Base-by-base conservation (phyloP, 495 filamentous ascomycete species). In the Echria macrotheca region DNA sequence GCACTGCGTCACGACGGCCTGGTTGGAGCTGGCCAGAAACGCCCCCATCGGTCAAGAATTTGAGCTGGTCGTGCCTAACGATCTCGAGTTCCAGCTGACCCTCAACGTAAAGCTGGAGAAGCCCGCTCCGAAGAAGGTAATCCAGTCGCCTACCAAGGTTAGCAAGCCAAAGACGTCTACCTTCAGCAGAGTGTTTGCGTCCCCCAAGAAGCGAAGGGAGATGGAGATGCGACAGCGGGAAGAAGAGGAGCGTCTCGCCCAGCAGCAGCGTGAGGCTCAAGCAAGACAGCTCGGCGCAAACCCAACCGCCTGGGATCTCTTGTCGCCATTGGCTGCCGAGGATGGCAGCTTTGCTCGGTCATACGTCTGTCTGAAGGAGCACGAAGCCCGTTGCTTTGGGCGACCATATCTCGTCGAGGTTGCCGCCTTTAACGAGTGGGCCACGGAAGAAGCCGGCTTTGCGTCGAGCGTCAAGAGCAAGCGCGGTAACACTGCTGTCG, bases 11-110 rank as follows among this genome's bases (percentile, higher is more conserved):
- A 97, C 93, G 1, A 98, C 93, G 5, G 81, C 89, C 0, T 97
- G 90, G 89, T 69, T 96, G 2, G 93, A 98, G 63, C 74, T 98
- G 21, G 94, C 90, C 40, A 87, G 86, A 50, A 90, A 83, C 33
- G 94, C 94, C 14, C 91, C 94, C 3, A 96, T 98, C 56, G 93
- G 93, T 15, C 93, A 98, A 58, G 93, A 98, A 63, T 98, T 98
- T 52, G 93, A 98, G 66, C 82, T 98, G 29, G 91, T 96, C 44
- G 93, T 98, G 31, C 85, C 94, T 31, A 90, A 95, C 56, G 91
- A 97, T 56, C 77, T 98, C 18, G 93, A 98, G 64, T 98, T 98
- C 67, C 91, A 96, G 61, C 77, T 98, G 23, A 97, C 93, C 1
- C 78, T 98, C 17, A 94, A 96, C 52, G 93, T 91, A 50, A 96